Conservation (phyloP, 2,329 filamentous ascomycete species). For the Epichloe sibirici region DNA sequence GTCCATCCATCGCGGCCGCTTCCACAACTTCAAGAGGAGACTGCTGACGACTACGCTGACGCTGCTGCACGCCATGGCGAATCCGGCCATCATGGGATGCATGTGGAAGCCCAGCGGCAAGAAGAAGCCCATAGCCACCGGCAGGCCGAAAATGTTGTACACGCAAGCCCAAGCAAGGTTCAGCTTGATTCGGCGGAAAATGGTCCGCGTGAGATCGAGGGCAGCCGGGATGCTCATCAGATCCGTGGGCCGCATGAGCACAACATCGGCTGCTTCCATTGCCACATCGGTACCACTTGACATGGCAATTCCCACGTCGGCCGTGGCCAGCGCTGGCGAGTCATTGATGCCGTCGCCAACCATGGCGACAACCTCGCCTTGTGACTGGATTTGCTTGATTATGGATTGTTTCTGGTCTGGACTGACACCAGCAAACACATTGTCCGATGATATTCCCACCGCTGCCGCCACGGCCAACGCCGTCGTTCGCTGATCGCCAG, state of each 20-base stretch:
- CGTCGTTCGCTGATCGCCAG: slow-evolving; percentile 78
- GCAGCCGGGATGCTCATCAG: slow-evolving; percentile 87
- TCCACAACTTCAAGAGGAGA: slow-evolving; percentile 78
- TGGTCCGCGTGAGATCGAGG: slow-evolving; percentile 67
- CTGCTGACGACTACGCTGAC: slow-evolving; percentile 82
- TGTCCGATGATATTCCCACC: slow-evolving; percentile 64
- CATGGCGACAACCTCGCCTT: slow-evolving; percentile 80
- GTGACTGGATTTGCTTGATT: slow-evolving; percentile 60
- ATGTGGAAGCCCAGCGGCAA: slow-evolving; percentile 77
- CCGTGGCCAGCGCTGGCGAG: slow-evolving; percentile 84
- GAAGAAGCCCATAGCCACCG: slow-evolving; percentile 95
- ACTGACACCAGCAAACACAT: slow-evolving; percentile 78
- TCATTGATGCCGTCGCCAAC: slow-evolving; percentile 98
- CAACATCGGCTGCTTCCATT: slow-evolving; percentile 92
- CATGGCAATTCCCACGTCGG: slow-evolving; percentile 87
- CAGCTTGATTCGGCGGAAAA: slow-evolving; percentile 86
- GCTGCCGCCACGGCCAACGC: slow-evolving; percentile 71
- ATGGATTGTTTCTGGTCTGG: slow-evolving; percentile 87
- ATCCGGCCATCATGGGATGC: slow-evolving; percentile 88
- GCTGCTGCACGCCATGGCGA: slow-evolving; percentile 83
- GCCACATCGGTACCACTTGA: slow-evolving; percentile 89
- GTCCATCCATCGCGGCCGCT: slow-evolving; percentile 75
- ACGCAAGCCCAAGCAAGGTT: slow-evolving; percentile 88
- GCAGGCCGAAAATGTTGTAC: slow-evolving; percentile 84
- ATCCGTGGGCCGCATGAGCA: slow-evolving; percentile 86